Base-by-base conservation (phyloP, 2,329 filamentous ascomycete species). In the Didymella exigua region DNA sequence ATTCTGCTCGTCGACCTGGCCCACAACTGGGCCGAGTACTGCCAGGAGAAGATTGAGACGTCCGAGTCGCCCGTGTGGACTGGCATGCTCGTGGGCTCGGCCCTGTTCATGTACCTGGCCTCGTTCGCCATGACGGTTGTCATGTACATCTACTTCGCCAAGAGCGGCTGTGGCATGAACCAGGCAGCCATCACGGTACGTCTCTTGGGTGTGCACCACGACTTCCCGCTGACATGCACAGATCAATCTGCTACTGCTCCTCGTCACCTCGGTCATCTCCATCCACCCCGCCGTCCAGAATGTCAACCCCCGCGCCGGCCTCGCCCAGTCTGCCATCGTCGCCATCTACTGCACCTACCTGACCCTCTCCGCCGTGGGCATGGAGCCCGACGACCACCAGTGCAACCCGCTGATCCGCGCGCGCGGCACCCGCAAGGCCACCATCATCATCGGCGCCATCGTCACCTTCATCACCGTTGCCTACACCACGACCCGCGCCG, bases 261-360 rank as follows among this genome's bases (percentile, higher is more conserved):
- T 98, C 44, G 81, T 85, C 55, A 87, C 96, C 58, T 96, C 92
- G 0, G 82, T 87, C 62, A 82, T 97, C 27, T 97, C 93, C 0
- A 88, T 99, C 58, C 93, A 98, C 72, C 93, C 95, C 1, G 85
- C 84, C 1, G 86, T 99, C 13, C 95, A 99, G 76, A 91, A 93
- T 69, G 88, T 88, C 73, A 99, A 99, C 76, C 87, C 93, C 42
- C 92, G 93, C 72, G 95, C 95, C 36, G 95, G 95, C 43, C 83
- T 99, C 55, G 95, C 95, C n/a, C 95, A 99, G 74, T 92, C 93
- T 36, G 93, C 95, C 59, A 97, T 98, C 85, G 95, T 99, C 38
- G 91, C 93, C 16, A 86, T 96, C 54, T 99, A 99, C 82, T 99
- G 95, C 84, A 98, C 95, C 37, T 99, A 99, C 73, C 85, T 99